phyloP scores from a whole-genome alignment of 73 alveolate genomes.

The Urostyla sp. region DNA sequence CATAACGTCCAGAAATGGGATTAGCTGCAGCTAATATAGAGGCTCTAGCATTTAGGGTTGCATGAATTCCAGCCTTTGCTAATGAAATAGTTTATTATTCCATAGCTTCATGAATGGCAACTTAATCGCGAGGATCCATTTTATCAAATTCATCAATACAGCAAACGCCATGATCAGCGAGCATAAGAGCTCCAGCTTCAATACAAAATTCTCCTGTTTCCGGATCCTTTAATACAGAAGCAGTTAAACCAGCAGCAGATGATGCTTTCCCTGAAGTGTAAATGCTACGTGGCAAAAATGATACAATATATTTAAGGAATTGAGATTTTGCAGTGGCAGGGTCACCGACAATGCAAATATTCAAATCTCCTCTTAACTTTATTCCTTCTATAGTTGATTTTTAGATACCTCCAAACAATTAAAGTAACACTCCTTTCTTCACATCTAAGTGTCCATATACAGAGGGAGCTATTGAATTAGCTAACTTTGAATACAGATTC shows the following conservation, averaged over 20 bases:
- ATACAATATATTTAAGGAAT: constrained; percentile 95
- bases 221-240: constrained; percentile 93
- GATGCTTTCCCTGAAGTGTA: constrained; percentile 99
- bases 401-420: constrained; percentile 97
- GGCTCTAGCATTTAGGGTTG: constrained; percentile 97
- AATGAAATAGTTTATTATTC: constrained; percentile 99
- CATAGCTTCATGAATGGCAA: constrained; percentile 99
- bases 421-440: constrained; percentile 97
- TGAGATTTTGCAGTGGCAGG: constrained; percentile 99
- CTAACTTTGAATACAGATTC: constrained; percentile 87
- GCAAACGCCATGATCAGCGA: constrained; percentile 99
- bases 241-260: constrained; percentile 99
- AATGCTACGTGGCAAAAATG: constrained; percentile 93
- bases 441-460: constrained; percentile 98
- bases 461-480: constrained; percentile 97
- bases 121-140: constrained; percentile 99
- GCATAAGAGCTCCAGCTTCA: constrained; percentile 99
- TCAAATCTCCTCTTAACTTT: constrained; percentile 99
- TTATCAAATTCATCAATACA: constrained; percentile 99
- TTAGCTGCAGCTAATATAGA: constrained; percentile 99
- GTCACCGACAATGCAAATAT: constrained; percentile 98
- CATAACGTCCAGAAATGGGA: constrained; percentile 97
- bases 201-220: constrained; percentile 98
- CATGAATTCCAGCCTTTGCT: constrained; percentile 99
- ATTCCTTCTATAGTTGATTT: constrained; percentile 97